A percentile compares a stretch with the other conserved stretches of the same genome.
phyloP scores from a whole-genome alignment of 1,284 basidiomycete genomes.

The Microbotryum saponariae region DNA sequence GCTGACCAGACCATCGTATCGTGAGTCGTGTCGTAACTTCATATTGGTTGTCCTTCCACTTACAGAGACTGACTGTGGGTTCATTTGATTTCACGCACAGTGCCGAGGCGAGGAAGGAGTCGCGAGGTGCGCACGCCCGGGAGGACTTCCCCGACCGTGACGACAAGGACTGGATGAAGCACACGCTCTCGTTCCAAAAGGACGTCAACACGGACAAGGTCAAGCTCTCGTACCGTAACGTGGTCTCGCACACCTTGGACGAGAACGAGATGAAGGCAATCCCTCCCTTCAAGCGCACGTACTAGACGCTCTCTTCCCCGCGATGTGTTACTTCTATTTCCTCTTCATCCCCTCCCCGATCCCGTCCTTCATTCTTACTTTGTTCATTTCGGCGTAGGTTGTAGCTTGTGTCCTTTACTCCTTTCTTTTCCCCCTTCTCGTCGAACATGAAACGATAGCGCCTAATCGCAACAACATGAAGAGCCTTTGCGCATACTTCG shows the following conservation, averaged over 20 bases:
- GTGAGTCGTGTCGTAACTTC: no score
- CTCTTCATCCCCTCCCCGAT: no score
- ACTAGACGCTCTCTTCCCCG: constrained; percentile 1
- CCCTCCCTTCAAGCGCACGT: constrained; percentile 38
- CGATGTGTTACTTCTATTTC: neutral
- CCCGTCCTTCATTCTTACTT: no score
- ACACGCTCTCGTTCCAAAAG: constrained; percentile 67
- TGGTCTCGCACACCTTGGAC: constrained; percentile 80
- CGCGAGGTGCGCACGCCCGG: constrained; percentile 93
- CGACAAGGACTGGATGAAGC: constrained; percentile 49
- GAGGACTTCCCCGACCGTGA: constrained; percentile 81
- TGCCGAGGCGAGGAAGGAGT: constrained; percentile 93
- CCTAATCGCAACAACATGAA: no score
- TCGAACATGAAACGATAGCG: no score
- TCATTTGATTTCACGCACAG: no score
- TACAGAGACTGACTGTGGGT: no score
- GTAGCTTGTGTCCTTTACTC: no score
- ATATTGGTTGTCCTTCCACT: no score
- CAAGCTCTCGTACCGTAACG: constrained; percentile 78
- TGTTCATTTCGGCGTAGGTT: no score
- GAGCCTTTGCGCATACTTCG: no score
- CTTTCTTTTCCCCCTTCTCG: no score
- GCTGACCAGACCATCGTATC: constrained; percentile 93
- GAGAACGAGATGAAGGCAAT: constrained; percentile 80
- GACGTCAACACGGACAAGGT: constrained; percentile 68